These are phyloP conservation scores for Raphanus raphanistrum DNA, from an alignment of 345 rosid species.

Conservation along the genomic window DNA sequence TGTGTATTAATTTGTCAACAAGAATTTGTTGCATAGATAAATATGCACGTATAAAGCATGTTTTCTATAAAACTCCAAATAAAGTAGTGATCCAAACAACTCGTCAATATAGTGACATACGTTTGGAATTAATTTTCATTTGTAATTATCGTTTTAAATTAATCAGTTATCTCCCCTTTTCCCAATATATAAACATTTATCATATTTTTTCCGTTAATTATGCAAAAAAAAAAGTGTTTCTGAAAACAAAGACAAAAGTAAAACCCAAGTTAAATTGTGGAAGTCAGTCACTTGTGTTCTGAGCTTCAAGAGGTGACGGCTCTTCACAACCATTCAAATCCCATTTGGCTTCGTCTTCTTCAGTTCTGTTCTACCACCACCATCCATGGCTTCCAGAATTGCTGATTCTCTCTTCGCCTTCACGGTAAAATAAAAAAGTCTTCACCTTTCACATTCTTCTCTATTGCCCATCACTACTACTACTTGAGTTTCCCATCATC, in stretches of 20 bases:
- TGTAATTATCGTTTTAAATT: neutral
- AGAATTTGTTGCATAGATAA: neutral
- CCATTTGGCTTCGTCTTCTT: constrained; percentile 17
- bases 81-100: constrained; percentile 12
- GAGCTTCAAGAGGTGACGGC: constrained; percentile 32
- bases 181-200: no score
- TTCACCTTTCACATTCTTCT: neutral
- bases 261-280: neutral
- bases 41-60: constrained; percentile 27
- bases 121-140: neutral
- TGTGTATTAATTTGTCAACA: neutral
- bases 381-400: constrained; percentile 70
- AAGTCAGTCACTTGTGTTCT: neutral
- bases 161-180: neutral
- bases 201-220: neutral
- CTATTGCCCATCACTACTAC: constrained; percentile 13
- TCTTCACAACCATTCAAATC: constrained; percentile 32
- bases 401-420: constrained; percentile 59
- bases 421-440: constrained; percentile 42
- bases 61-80: constrained; percentile 1
- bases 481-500: constrained; percentile 18
- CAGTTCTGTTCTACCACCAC: constrained; percentile 32
- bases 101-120: constrained; percentile 19
- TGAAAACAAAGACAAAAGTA: neutral
- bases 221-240: neutral